Base-by-base conservation (phyloP, 345 rosid genomes). In the Dovyalis caffra region DNA sequence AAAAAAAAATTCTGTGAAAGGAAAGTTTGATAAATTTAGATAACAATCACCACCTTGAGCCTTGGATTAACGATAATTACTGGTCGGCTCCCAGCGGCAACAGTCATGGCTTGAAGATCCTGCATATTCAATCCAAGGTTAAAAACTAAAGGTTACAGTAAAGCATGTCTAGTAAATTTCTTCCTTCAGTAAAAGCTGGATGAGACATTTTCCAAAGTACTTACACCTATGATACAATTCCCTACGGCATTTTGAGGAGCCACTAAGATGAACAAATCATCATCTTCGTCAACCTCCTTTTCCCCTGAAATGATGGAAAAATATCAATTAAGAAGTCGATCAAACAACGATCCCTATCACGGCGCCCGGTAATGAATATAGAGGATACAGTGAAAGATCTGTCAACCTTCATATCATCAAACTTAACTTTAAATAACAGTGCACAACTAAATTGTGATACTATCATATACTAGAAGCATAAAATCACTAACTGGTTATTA, bases 231-330 rank as follows among this genome's bases (percentile, higher is more conserved):
- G 61, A 95, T 95, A 72, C 99, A 95, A 70, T 95, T 95, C 38
- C 99, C 99, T 58, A 95, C 92, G 8, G 95, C 99, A 79, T 95
- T 94, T 83, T 95, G 97, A 61, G 99, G 99, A 83, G 97, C 97
- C 73, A 92, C 91, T 83, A 92, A 85, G 81, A 95, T 89, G 76
- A 88, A 95, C 74, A 95, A 76, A 84, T 95, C 99, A 77, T 95
- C 99, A 79, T 88, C 85, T 80, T 95, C 91, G 4, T 83, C 88
- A 78, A 95, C 99, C 77, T 95, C 97, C 74, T 87, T 74, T 73
- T 79, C 97, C 76, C 99, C 98, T 94, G 87, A 64, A 69, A 53
- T 37, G 65, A 62, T 35, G 53, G 67, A 35, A 15, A 53, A 69
- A 69, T 34, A 60, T 29, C 1, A 28, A 2, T 29, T 23, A 32